Evolutionary conservation across 306 rosid species (phyloP).

Genomic region (Betula pendula): DNA sequence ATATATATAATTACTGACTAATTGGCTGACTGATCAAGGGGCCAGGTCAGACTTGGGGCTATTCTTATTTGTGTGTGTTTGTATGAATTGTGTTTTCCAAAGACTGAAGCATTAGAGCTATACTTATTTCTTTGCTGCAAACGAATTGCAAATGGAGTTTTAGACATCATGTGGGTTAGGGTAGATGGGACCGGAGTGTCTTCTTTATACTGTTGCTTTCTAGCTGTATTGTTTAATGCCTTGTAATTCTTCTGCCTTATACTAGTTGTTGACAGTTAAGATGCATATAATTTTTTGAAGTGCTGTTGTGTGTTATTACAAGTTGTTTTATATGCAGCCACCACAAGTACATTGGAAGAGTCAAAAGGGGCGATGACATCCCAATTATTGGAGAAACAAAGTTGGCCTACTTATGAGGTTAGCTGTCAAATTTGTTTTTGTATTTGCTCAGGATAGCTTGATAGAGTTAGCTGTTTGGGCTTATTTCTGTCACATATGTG

Average conservation of each 20-base stretch:
- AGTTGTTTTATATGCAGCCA: constrained; percentile 44
- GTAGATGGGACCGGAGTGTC: not conserved
- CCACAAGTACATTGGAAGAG: constrained; percentile 44
- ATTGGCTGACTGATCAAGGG: no score
- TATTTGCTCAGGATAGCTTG: not conserved
- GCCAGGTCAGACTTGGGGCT: no score
- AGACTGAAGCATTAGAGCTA: not conserved
- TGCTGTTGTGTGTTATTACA: constrained; percentile 7
- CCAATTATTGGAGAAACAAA: constrained; percentile 42
- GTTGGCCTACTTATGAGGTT: constrained; percentile 66
- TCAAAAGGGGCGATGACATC: constrained; percentile 55
- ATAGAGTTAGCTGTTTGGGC: constrained; percentile 14
- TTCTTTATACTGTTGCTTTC: not conserved
- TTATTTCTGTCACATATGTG: constrained; percentile 7
- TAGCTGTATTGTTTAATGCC: not conserved
- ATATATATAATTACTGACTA: no score
- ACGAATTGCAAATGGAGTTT: not conserved
- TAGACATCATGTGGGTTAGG: not conserved
- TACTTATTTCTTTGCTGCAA: not conserved
- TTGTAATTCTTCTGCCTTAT: constrained; percentile 11
- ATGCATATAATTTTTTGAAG: constrained; percentile 20
- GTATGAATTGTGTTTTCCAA: not conserved
- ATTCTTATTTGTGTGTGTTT: no score
- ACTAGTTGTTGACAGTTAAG: constrained; percentile 14
- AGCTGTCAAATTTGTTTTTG: constrained; percentile 21